Conservation (phyloP, 805 yeast species). For the Pichia thaimueangensis region DNA sequence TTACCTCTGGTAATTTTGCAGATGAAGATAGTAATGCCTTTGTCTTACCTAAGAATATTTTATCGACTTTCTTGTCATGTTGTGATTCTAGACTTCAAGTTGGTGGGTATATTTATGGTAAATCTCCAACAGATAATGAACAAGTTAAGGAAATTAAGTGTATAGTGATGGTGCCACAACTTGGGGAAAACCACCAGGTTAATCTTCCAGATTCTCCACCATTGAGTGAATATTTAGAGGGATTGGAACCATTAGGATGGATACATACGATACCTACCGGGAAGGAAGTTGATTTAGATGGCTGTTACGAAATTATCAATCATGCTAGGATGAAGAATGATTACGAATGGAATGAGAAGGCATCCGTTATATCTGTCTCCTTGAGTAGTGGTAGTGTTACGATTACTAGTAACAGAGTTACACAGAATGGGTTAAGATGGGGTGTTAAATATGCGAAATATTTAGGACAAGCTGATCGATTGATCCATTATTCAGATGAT, state of each 20-base stretch:
- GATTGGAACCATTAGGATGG: slow-evolving; percentile 83
- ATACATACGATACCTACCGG: slow-evolving; percentile 83
- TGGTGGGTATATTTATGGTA: slow-evolving; percentile 76
- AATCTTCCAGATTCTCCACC: slow-evolving; percentile 51
- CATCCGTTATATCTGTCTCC: slow-evolving; percentile 58
- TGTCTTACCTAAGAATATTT: slow-evolving; percentile 74
- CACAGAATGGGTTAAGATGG: slow-evolving; percentile 71
- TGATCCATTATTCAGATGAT: slow-evolving; percentile 58
- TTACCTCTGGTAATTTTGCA: slow-evolving; percentile 54
- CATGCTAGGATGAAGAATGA: slow-evolving; percentile 40
- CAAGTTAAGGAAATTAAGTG: slow-evolving; percentile 72
- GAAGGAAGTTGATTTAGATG: slow-evolving; percentile 40
- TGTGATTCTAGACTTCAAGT: slow-evolving; percentile 78
- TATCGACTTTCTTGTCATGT: slow-evolving; percentile 70
- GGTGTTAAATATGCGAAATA: slow-evolving; percentile 57
- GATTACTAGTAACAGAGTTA: slow-evolving; percentile 56
- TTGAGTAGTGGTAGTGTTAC: slow-evolving; percentile 83
- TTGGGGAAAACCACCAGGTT: slow-evolving; percentile 64
- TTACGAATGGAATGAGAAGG: slow-evolving; percentile 35
- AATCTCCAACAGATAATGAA: slow-evolving; percentile 63
- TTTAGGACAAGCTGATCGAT: slow-evolving; percentile 51
- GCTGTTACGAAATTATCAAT: slow-evolving; percentile 65
- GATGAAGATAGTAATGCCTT: slow-evolving; percentile 56
- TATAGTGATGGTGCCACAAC: slow-evolving; percentile 80
- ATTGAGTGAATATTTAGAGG: slow-evolving; percentile 37